Conservation (phyloP, 1,139 yeast species). For the Kluyveromyces sp. region DNA sequence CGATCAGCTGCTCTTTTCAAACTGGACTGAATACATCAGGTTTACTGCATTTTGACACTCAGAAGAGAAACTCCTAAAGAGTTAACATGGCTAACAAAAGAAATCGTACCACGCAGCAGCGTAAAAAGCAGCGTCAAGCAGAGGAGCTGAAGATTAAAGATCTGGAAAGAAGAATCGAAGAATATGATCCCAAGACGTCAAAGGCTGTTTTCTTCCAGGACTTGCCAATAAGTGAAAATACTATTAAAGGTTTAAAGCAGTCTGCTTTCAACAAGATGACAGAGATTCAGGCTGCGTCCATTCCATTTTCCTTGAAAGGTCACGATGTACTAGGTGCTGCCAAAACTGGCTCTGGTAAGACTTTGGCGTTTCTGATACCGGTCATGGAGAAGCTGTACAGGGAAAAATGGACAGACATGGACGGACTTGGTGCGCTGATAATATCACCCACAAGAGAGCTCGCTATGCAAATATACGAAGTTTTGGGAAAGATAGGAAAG, state of each 20-base stretch:
- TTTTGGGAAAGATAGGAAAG: constrained; percentile 75
- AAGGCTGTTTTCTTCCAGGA: constrained; percentile 47
- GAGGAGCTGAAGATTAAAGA: constrained; percentile 42
- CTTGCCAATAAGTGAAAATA: constrained; percentile 63
- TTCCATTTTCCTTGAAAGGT: constrained; percentile 72
- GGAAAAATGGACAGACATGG: constrained; percentile 76
- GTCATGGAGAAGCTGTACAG: constrained; percentile 65
- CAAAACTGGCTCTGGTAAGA: constrained; percentile 94
- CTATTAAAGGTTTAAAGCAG: constrained; percentile 66
- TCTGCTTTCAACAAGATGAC: constrained; percentile 70
- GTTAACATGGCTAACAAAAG: constrained; percentile 38
- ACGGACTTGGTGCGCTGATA: constrained; percentile 88
- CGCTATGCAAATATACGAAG: constrained; percentile 92
- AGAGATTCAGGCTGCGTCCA: constrained; percentile 76
- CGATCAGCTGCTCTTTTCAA: no score
- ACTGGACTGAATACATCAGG: no score
- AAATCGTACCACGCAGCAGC: constrained; percentile 36
- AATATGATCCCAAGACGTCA: constrained; percentile 39
- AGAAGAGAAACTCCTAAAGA: constrained; percentile 9
- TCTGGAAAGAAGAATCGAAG: constrained; percentile 44
- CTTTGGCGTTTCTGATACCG: constrained; percentile 86
- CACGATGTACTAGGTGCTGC: constrained; percentile 89
- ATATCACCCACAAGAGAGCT: constrained; percentile 92
- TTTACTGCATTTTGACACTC: no score
- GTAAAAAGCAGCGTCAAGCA: constrained; percentile 35